Evolutionary conservation across 306 rosid genomes (phyloP).

Genomic region (Potentilla sterilis): DNA sequence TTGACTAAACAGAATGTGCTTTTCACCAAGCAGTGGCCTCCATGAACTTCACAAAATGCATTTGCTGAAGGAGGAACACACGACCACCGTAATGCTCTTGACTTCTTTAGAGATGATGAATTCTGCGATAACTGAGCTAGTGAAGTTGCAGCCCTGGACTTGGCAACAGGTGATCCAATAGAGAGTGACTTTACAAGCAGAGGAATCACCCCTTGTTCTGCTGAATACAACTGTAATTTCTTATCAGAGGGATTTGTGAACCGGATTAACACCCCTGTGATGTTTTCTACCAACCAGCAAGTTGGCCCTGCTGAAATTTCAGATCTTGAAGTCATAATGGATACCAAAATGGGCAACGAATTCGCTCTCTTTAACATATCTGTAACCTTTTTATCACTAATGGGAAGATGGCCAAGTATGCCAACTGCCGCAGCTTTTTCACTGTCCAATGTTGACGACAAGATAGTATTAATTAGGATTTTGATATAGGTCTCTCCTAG

Average conservation of each 20-base stretch:
- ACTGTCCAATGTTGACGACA: conserved; percentile 43
- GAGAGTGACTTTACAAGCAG: conserved; percentile 71
- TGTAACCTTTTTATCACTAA: conserved; percentile 57
- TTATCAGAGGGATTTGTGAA: conserved; percentile 74
- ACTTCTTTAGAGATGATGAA: conserved; percentile 53
- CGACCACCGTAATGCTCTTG: conserved; percentile 54
- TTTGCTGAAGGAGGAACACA: conserved; percentile 58
- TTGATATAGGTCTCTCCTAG: conserved; percentile 56
- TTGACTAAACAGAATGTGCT: conserved; percentile 79
- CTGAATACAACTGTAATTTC: conserved; percentile 65
- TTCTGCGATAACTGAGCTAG: conserved; percentile 79
- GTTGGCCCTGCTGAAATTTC: conserved; percentile 34
- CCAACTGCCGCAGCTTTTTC: conserved; percentile 73
- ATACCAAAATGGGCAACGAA: conserved; percentile 54
- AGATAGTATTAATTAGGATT: conserved; percentile 46
- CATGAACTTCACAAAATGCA: conserved; percentile 72
- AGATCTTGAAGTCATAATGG: conserved; percentile 41
- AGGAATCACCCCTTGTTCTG: conserved; percentile 73
- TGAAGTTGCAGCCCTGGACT: conserved; percentile 70
- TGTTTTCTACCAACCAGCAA: conserved; percentile 41
- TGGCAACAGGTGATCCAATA: conserved; percentile 49
- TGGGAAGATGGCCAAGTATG: conserved; percentile 66
- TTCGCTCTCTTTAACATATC: conserved; percentile 55
- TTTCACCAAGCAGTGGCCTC: conserved; percentile 57
- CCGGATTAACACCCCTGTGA: conserved; percentile 51